These are phyloP conservation scores for Pouteria campechiana DNA, from an alignment of 179 eudicot genomes.

Conservation along the genomic window DNA sequence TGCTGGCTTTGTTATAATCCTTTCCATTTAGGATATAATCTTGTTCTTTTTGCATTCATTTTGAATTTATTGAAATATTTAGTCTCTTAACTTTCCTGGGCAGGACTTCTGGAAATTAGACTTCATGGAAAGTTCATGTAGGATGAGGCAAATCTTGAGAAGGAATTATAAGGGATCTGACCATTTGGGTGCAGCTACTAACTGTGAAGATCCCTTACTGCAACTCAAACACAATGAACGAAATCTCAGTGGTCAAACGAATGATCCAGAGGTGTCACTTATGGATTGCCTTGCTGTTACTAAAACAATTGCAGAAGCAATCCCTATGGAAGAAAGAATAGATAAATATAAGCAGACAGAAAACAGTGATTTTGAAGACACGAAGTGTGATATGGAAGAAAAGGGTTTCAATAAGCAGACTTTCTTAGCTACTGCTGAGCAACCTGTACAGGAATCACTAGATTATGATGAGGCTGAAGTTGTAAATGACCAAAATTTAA, in stretches of 20 bases:
- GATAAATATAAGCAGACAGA: conserved; percentile 71
- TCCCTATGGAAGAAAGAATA: conserved; percentile 47
- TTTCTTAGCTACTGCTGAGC: conserved; percentile 36
- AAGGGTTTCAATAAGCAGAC: conserved; percentile 33
- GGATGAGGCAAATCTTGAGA: conserved; percentile 82
- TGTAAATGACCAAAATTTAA: conserved; percentile 36
- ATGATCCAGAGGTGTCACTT: conserved; percentile 58
- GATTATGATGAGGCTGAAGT: conserved; percentile 34
- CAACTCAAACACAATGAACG: conserved; percentile 29
- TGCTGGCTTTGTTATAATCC: no score
- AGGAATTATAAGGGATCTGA: conserved; percentile 79
- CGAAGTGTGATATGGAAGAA: conserved; percentile 31
- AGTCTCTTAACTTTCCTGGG: no score
- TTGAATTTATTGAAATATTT: no score
- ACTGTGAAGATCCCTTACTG: conserved; percentile 50
- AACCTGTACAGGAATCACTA: conserved; percentile 23
- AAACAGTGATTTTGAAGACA: conserved; percentile 25
- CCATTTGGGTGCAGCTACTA: conserved; percentile 83
- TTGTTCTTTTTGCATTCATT: no score
- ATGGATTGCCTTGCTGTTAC: no score
- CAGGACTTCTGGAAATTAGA: conserved; percentile 97
- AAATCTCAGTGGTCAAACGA: conserved; percentile 36
- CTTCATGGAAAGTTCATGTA: conserved; percentile 77
- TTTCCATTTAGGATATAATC: no score
- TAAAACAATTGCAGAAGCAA: conserved; percentile 89